Evolutionary conservation across 2,329 filamentous ascomycete genomes (phyloP).

Genomic region (Beauveria australis): DNA sequence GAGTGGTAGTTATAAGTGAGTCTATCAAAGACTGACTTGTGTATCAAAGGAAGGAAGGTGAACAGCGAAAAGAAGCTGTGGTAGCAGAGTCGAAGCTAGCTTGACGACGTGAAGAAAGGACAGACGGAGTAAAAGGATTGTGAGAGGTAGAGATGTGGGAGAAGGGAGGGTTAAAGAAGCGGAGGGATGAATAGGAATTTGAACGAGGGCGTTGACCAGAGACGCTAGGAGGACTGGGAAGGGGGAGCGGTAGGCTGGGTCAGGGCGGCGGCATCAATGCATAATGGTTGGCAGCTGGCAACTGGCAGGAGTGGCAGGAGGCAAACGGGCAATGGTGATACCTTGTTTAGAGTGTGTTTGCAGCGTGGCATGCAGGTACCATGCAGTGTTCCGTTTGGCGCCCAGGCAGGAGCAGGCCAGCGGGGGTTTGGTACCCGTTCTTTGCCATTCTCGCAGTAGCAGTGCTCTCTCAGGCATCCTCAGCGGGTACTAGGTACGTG

Average conservation of each 20-base stretch:
- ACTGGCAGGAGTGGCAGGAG: background rate
- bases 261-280: background rate
- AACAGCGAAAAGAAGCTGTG: slow-evolving; percentile 27
- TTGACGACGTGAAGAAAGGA: slow-evolving; percentile 13
- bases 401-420: background rate
- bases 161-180: slow-evolving; percentile 14
- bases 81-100: slow-evolving; percentile 21
- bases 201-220: background rate
- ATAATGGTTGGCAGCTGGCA: background rate
- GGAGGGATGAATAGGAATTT: background rate
- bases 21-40: slow-evolving; percentile 45
- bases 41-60: slow-evolving; percentile 13
- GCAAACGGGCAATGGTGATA: background rate
- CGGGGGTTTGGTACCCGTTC: background rate
- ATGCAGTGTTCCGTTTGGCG: background rate
- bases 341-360: background rate
- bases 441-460: background rate
- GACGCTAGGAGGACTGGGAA: background rate
- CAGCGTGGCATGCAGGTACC: slow-evolving; percentile 1
- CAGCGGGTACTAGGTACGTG: background rate
- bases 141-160: slow-evolving; percentile 16
- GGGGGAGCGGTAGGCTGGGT: background rate
- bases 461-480: background rate
- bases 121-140: slow-evolving; percentile 15
- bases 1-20: slow-evolving; percentile 21